A percentile compares a stretch with the other conserved stretches of the same genome.
Evolutionary conservation across 2,329 filamentous ascomycete genomes (phyloP).

Genomic region (Didymella exigua): DNA sequence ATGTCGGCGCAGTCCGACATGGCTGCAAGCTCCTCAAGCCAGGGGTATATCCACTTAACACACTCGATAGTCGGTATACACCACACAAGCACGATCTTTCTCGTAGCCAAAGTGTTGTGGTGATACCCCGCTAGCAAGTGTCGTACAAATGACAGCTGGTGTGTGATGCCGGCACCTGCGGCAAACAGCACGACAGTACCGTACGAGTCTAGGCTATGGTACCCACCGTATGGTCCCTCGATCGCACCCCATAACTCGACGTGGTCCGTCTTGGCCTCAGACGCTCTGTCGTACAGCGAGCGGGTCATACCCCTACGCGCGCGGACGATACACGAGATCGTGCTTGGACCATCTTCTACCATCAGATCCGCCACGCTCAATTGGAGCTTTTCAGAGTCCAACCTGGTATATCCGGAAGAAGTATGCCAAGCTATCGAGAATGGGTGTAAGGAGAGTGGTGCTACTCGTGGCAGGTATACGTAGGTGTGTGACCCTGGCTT

Average conservation of each 20-base stretch:
- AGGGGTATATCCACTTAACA: conserved; percentile 87
- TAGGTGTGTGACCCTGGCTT: conserved; percentile 75
- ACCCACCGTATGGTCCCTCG: conserved; percentile 82
- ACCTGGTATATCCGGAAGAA: conserved; percentile 49
- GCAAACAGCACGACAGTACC: conserved; percentile 87
- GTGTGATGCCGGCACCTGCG: conserved; percentile 89
- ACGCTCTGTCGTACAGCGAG: conserved; percentile 72
- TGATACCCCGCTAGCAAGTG: conserved; percentile 60
- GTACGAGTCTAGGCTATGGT: conserved; percentile 81
- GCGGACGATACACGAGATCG: conserved; percentile 73
- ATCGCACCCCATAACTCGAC: conserved; percentile 72
- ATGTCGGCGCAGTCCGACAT: conserved; percentile 79
- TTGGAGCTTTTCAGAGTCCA: conserved; percentile 12
- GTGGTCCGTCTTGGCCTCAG: conserved; percentile 52
- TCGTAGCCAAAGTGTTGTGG: conserved; percentile 74
- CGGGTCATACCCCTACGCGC: conserved; percentile 85
- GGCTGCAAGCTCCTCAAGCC: conserved; percentile 78
- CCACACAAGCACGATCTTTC: conserved; percentile 82
- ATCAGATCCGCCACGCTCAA: conserved; percentile 48
- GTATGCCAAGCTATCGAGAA: conserved; percentile 78
- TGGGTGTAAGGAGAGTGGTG: conserved; percentile 73
- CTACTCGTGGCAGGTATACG: conserved; percentile 72
- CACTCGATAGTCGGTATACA: conserved; percentile 82
- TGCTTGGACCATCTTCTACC: conserved; percentile 52
- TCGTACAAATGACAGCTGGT: conserved; percentile 83